Evolutionary conservation across 2,329 filamentous ascomycete genomes (phyloP).

Genomic region (Fusarium sp.): DNA sequence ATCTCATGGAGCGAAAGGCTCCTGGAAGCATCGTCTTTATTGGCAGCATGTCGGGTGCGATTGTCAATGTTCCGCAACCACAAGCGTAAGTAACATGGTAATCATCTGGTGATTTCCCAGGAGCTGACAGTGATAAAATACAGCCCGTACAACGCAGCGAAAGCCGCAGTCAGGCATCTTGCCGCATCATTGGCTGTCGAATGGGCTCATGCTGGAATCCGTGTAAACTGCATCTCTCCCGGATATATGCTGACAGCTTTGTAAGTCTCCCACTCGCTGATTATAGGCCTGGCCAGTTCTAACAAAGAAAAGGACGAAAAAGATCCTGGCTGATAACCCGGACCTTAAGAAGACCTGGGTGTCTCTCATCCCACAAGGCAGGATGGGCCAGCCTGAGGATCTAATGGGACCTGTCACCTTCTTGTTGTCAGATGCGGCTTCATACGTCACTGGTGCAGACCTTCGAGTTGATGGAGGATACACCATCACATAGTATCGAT

Average conservation of each 20-base stretch:
- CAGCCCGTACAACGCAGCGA: constrained; percentile 89
- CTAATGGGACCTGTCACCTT: constrained; percentile 94
- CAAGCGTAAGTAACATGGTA: constrained; percentile 69
- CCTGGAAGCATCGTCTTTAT: constrained; percentile 92
- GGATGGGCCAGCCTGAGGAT: constrained; percentile 92
- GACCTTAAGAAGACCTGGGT: constrained; percentile 91
- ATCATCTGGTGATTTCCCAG: neutral
- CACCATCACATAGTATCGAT: constrained; percentile 74
- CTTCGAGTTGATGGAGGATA: constrained; percentile 87
- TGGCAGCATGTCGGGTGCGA: constrained; percentile 91
- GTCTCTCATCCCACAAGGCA: constrained; percentile 88
- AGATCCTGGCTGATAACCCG: constrained; percentile 96
- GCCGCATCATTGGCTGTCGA: constrained; percentile 90
- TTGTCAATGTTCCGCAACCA: constrained; percentile 95
- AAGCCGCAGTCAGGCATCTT: constrained; percentile 90
- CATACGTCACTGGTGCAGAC: constrained; percentile 79
- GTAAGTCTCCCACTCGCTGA: constrained; percentile 63
- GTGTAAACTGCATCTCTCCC: constrained; percentile 94
- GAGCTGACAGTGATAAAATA: neutral
- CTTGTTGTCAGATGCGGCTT: constrained; percentile 81
- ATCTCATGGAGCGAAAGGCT: constrained; percentile 84
- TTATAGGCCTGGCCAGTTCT: neutral
- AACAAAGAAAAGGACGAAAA: constrained; percentile 74
- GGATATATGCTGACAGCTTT: constrained; percentile 96
- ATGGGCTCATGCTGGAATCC: constrained; percentile 88